phyloP scores from a whole-genome alignment of 2,329 filamentous ascomycete species.

The Biscogniauxia marginata region DNA sequence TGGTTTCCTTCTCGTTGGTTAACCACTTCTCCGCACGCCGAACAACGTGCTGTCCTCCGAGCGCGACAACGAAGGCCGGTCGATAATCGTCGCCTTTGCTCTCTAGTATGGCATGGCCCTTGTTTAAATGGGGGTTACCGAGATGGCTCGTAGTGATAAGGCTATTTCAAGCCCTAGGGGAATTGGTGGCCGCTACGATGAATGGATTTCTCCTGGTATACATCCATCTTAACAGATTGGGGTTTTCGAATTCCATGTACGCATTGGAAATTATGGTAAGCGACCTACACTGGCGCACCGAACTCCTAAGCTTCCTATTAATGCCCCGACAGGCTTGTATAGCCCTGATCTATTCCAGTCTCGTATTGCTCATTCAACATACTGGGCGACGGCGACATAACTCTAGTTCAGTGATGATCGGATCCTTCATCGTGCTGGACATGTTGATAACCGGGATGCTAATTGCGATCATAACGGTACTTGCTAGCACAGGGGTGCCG shows the following conservation, averaged over 20 bases:
- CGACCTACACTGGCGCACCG: not conserved
- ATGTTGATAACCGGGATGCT: conserved; percentile 30
- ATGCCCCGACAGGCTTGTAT: conserved; percentile 26
- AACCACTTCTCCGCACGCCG: not conserved
- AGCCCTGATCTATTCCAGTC: conserved; percentile 31
- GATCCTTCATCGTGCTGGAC: conserved; percentile 31
- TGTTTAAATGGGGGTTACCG: conserved; percentile 29
- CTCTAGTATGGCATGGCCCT: conserved; percentile 18
- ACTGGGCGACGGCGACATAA: conserved; percentile 26
- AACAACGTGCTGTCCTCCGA: not conserved
- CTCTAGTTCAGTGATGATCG: conserved; percentile 23
- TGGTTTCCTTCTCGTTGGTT: not conserved
- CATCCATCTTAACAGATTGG: conserved; percentile 28
- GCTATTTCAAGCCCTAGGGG: conserved; percentile 31
- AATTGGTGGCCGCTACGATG: conserved; percentile 31
- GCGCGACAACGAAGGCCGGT: not conserved
- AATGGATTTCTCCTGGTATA: conserved; percentile 37
- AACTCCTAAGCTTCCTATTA: conserved; percentile 5
- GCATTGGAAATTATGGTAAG: conserved; percentile 37
- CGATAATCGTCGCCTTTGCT: not conserved
- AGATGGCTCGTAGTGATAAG: conserved; percentile 35
- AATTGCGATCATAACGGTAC: conserved; percentile 34
- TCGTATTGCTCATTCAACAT: conserved; percentile 34
- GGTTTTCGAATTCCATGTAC: conserved; percentile 28
- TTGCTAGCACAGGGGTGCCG: conserved; percentile 35